Evolutionary conservation across 805 yeast species (phyloP).

Genomic region (Pichia cephalocereana): DNA sequence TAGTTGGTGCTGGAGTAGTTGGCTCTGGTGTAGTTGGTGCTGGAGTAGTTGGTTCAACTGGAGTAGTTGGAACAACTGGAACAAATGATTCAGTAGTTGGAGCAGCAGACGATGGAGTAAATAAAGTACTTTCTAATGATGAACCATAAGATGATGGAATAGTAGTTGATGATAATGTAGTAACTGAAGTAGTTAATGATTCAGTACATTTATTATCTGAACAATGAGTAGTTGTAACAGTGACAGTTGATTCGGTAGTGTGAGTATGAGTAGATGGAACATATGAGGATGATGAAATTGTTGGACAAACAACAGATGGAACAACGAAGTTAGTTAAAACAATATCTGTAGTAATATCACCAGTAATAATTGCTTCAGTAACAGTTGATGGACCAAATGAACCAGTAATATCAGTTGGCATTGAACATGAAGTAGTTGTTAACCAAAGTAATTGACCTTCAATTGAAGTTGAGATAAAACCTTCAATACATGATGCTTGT

Average conservation of each 20-base stretch:
- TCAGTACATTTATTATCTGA: neutral
- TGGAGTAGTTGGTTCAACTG: neutral
- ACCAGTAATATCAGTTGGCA: slow-evolving; percentile 4
- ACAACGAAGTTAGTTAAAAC: neutral
- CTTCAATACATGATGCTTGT: slow-evolving; percentile 3
- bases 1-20: no score
- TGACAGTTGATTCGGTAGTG: neutral
- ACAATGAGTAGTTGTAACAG: neutral
- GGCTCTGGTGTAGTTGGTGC: neutral
- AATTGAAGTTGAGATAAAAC: slow-evolving; percentile 3
- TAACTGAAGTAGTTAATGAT: neutral
- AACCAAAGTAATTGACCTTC: slow-evolving; percentile 3
- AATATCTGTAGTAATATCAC: neutral
- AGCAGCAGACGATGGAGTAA: slow-evolving; percentile 1
- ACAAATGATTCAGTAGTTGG: neutral
- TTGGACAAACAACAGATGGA: neutral
- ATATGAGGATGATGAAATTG: neutral
- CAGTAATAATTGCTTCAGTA: neutral
- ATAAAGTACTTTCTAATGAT: neutral
- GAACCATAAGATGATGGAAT: neutral
- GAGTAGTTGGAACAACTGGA: neutral
- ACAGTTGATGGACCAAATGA: slow-evolving; percentile 7
- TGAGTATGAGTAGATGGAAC: no score
- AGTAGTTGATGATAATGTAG: no score
- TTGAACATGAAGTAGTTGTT: slow-evolving; percentile 4